Evolutionary conservation across 495 filamentous ascomycete genomes (phyloP).

Genomic region (Penicillium nucicola): DNA sequence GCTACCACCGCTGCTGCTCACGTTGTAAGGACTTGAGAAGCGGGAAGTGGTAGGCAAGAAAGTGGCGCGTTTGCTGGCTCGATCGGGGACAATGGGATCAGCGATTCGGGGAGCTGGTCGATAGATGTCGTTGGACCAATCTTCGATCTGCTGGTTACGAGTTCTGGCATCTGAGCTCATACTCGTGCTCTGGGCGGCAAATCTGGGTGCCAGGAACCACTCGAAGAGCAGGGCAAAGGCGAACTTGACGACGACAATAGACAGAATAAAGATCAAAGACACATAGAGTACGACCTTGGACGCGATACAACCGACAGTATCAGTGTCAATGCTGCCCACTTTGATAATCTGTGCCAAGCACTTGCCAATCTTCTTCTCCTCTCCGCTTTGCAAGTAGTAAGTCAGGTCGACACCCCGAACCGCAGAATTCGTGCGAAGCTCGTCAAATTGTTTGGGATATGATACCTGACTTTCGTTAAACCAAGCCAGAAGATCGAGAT

Average conservation of each 20-base stretch:
- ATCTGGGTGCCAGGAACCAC: slow-evolving; percentile 86
- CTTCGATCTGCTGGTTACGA: slow-evolving; percentile 91
- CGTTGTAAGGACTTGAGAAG: slow-evolving; percentile 90
- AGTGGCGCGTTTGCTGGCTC: slow-evolving; percentile 76
- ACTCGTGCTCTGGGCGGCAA: slow-evolving; percentile 74
- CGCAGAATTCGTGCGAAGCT: slow-evolving; percentile 69
- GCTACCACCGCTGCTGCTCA: slow-evolving; percentile 51
- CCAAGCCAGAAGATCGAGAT: slow-evolving; percentile 88
- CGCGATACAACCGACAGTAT: slow-evolving; percentile 95
- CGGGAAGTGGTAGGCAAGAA: slow-evolving; percentile 80
- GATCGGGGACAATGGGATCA: slow-evolving; percentile 64
- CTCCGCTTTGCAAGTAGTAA: slow-evolving; percentile 70
- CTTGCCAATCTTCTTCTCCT: slow-evolving; percentile 75
- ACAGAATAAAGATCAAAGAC: slow-evolving; percentile 87
- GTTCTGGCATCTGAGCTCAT: slow-evolving; percentile 67
- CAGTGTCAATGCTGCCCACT: slow-evolving; percentile 92
- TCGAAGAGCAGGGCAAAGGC: slow-evolving; percentile 87
- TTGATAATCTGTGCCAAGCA: slow-evolving; percentile 92
- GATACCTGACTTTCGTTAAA: slow-evolving; percentile 83
- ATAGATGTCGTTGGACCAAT: slow-evolving; percentile 98
- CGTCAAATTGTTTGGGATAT: slow-evolving; percentile 73
- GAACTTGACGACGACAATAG: slow-evolving; percentile 85
- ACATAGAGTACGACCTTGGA: slow-evolving; percentile 96
- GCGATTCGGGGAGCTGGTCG: slow-evolving; percentile 76
- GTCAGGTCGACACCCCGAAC: slow-evolving; percentile 90